Evolutionary conservation across 2,329 filamentous ascomycete genomes (phyloP), one percentile per base, ranked within the genome.

Genomic region (Thermoascus crustaceus): DNA sequence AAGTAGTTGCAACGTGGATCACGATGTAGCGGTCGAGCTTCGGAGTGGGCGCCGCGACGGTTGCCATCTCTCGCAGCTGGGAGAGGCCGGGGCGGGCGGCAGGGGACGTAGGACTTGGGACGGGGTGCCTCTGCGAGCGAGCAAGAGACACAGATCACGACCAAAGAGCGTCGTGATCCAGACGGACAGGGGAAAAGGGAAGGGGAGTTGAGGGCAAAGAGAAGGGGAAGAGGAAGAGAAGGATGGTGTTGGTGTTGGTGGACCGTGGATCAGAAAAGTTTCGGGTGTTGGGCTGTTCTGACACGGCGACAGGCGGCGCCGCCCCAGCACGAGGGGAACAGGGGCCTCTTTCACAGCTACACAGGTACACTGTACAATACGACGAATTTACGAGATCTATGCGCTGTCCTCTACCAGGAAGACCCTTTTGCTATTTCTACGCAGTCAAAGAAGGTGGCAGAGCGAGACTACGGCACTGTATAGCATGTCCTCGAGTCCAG

Each of bases 1-100:
- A 98, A 50, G 91, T 98, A 22, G 91, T 98, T 46, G 91, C 91
- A 57, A 96, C 89, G 66, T 98, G 91, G 62, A 96, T 94, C 57
- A 98, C 85, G 48, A 95, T 83, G 68, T 94, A 98, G 63, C 89
- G 85, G 70, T 98, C 91, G 66, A 94, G 77, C 67, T 82, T 82
- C 51, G 80, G 73, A 50, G 77, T 76, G 70, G 71, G 59, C 45
- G 63, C 55, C 54, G 60, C 60, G 47, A 62, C 54, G 56, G 60
- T 55, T 42, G 66, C 64, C 66, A 69, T 64, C 42, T 57, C 54
- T 49, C 43, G 43, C 45, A 50, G 46, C 46, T 52, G 52, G 47
- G 42, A 51, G 46, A 46, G 47, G 46, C 46, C 52, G 44, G 42
- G 23, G 21, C 18, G 17, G 19, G 13, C 18, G 17, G 27, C 20